Conservation (phyloP, 176 grass and related monocot genomes). For the Coix lacrymajobi region DNA sequence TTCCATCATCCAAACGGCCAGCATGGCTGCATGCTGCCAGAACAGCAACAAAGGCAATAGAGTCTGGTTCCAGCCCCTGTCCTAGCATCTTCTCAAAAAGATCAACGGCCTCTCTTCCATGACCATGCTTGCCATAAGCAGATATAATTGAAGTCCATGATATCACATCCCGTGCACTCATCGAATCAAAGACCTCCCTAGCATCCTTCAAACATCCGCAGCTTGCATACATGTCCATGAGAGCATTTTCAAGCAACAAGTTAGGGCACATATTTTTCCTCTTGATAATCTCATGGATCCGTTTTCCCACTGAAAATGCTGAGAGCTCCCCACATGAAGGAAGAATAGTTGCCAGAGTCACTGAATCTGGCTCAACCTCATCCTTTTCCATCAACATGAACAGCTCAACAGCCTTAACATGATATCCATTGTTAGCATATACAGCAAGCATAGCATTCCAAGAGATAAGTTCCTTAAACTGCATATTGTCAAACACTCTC, state of each 20-base stretch:
- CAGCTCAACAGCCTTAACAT: slow-evolving; percentile 55
- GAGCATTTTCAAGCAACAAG: slow-evolving; percentile 75
- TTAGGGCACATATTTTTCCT: slow-evolving; percentile 54
- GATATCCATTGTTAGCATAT: slow-evolving; percentile 54
- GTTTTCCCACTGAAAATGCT: slow-evolving; percentile 51
- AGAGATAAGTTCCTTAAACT: slow-evolving; percentile 41
- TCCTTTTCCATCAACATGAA: slow-evolving; percentile 62
- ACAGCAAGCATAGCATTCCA: slow-evolving; percentile 86
- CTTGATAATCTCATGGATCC: slow-evolving; percentile 55
- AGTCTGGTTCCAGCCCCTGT: slow-evolving; percentile 52
- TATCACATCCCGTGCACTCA: slow-evolving; percentile 46
- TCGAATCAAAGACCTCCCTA: slow-evolving; percentile 64
- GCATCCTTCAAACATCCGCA: slow-evolving; percentile 72
- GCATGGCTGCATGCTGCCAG: slow-evolving; percentile 70
- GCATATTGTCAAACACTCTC: slow-evolving; percentile 54
- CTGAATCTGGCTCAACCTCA: slow-evolving; percentile 46
- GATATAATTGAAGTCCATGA: slow-evolving; percentile 80
- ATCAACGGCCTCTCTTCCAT: slow-evolving; percentile 47
- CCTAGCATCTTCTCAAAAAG: slow-evolving; percentile 68
- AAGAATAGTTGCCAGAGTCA: slow-evolving; percentile 60
- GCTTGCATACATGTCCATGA: slow-evolving; percentile 72
- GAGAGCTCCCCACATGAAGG: slow-evolving; percentile 67
- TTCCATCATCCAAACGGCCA: slow-evolving; percentile 56
- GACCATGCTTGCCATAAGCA: slow-evolving; percentile 65
- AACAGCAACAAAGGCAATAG: slow-evolving; percentile 64